Conservation (phyloP, 345 rosid species). For the Gossypium ekmanianum region DNA sequence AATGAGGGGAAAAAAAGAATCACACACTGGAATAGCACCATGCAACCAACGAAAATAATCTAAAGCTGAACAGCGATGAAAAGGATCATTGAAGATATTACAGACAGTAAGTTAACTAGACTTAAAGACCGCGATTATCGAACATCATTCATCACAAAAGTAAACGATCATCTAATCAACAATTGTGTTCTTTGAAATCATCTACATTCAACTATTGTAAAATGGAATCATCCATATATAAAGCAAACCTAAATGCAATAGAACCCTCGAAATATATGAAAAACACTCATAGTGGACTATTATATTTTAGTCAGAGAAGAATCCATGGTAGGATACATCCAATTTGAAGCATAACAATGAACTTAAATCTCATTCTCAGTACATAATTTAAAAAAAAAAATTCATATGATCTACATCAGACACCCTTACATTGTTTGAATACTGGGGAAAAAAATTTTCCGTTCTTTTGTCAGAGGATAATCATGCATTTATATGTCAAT, state of each 20-base stretch:
- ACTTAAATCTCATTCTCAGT: not conserved
- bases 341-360: constrained; percentile 7
- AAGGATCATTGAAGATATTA: constrained; percentile 5
- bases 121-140: not conserved
- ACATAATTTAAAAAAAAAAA: constrained; percentile 5
- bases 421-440: constrained; percentile 20
- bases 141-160: not conserved
- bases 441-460: not conserved
- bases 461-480: constrained; percentile 42
- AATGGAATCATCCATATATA: not conserved
- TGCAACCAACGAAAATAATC: not conserved
- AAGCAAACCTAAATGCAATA: not conserved
- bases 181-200: not conserved
- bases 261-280: no score
- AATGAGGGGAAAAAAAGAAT: constrained; percentile 8
- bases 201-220: not conserved
- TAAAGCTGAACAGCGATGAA: not conserved
- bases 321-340: constrained; percentile 20
- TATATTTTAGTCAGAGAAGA: constrained; percentile 17
- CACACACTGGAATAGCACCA: not conserved
- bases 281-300: not conserved
- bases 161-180: not conserved
- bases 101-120: not conserved
- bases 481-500: constrained; percentile 26
- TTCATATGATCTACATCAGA: constrained; percentile 13